Conservation (phyloP, 805 yeast genomes). For the Metschnikowia baotianmanensis region DNA sequence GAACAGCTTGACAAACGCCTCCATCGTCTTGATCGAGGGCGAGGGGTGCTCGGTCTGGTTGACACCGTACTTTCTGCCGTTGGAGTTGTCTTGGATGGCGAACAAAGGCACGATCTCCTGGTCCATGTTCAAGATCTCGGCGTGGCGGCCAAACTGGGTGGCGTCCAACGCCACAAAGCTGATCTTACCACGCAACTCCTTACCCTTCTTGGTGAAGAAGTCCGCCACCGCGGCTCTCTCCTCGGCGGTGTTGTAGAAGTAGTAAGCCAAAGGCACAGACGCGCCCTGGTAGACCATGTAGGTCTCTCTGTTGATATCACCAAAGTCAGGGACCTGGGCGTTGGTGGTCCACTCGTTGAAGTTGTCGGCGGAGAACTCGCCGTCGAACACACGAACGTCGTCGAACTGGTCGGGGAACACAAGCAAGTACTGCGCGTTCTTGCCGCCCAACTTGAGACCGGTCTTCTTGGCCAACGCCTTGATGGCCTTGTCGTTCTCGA, state of each 20-base stretch:
- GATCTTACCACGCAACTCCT: conserved; percentile 71
- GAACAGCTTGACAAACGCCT: conserved; percentile 61
- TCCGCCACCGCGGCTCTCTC: conserved; percentile 58
- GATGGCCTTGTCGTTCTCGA: conserved; percentile 41
- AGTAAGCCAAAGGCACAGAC: conserved; percentile 79
- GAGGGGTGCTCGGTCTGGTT: conserved; percentile 54
- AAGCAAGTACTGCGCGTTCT: conserved; percentile 42
- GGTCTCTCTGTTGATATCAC: conserved; percentile 80
- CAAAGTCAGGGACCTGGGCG: conserved; percentile 80
- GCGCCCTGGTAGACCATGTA: conserved; percentile 72
- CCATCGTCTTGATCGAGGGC: conserved; percentile 47
- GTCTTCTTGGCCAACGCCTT: conserved; percentile 36
- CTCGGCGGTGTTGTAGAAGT: conserved; percentile 71
- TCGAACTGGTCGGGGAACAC: conserved; percentile 45
- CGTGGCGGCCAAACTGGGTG: conserved; percentile 75
- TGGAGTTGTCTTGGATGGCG: conserved; percentile 71
- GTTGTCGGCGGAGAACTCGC: conserved; percentile 38
- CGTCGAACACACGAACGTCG: conserved; percentile 48
- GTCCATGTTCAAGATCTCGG: conserved; percentile 77
- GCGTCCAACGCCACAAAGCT: conserved; percentile 92
- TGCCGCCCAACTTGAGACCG: conserved; percentile 23
- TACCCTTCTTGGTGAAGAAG: conserved; percentile 61
- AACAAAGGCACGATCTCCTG: conserved; percentile 82
- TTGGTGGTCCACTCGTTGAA: conserved; percentile 44
- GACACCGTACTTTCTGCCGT: conserved; percentile 75